These are phyloP conservation scores for Byssothecium circinans DNA, from an alignment of 2,329 filamentous ascomycete species.

Conservation along the genomic window DNA sequence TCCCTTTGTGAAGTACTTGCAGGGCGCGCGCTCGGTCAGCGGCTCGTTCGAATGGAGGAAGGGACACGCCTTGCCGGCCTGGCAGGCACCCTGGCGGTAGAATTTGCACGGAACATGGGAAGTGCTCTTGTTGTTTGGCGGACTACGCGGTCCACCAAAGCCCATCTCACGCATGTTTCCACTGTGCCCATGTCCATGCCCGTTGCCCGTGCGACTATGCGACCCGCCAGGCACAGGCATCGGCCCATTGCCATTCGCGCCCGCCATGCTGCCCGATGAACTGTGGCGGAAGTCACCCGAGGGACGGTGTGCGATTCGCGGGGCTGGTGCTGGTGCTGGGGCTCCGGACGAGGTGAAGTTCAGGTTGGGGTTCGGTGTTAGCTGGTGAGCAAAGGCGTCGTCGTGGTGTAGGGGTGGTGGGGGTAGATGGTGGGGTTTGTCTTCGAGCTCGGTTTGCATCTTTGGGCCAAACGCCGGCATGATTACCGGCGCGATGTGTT, in stretches of 20 bases:
- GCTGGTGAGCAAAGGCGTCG: constrained; percentile 32
- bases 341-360: constrained; percentile 16
- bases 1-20: constrained; percentile 99
- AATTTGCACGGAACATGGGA: constrained; percentile 99
- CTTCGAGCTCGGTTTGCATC: constrained; percentile 17
- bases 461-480: constrained; percentile 36
- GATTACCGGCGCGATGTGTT: constrained; percentile 10
- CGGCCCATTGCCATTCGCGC: constrained; percentile 39
- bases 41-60: constrained; percentile 92
- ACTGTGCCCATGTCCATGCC: constrained; percentile 33
- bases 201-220: constrained; percentile 35
- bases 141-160: constrained; percentile 48
- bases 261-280: constrained; percentile 34
- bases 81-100: constrained; percentile 93
- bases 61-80: constrained; percentile 92
- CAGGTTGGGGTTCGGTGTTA: too few species aligned
- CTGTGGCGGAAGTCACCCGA: constrained; percentile 36
- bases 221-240: constrained; percentile 42
- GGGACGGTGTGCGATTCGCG: constrained; percentile 28
- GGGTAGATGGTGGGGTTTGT: constrained; percentile 34
- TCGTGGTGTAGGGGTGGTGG: constrained; percentile 30
- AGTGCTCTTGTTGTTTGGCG: constrained; percentile 62
- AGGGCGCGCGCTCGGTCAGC: constrained; percentile 80
- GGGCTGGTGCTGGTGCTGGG: constrained; percentile 5
- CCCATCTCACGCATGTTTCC: constrained; percentile 41